Base-by-base conservation (phyloP, 306 rosid species). In the Cicer chorassanicum region DNA sequence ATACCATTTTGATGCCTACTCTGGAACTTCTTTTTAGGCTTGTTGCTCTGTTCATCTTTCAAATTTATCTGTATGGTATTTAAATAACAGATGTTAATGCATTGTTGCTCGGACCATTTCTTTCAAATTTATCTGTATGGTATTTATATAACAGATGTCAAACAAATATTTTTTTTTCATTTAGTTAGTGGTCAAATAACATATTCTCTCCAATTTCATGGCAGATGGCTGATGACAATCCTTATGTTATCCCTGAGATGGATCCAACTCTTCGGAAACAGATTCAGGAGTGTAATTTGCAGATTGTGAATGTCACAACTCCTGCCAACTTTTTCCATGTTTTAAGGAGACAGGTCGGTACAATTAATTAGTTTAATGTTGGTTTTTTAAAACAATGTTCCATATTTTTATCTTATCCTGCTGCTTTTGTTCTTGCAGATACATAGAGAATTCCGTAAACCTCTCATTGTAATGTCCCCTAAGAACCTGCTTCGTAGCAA, bases 261-360 rank as follows among this genome's bases (percentile, higher is more conserved):
- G 99, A 95, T 80, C 83, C 96, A 36, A 95, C 98, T 67, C 96
- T 90, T 13, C 76, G 97, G 67, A 95, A 83, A 48, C 98, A 92
- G 86, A 95, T 95, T 87, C 98, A 95, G 89, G 99, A 94, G 85
- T 95, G 97, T 83, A 95, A 95, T 82, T 87, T 90, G 93, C 98
- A 95, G 88, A 80, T 95, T 83, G 99, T 95, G 80, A 95, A 90
- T 78, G 96, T 92, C 70, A 92, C 99, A 14, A 92, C 99, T 77
- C 99, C 96, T 53, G 97, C 99, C 65, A 94, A 94, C 78, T 95
- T 92, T 77, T 95, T 95, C 91, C 99, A 95, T 85, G 98, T 95
- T 76, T 69, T 92, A 59, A 90, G 98, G 70, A 91, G 98, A 65
- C 99, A 92, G 95, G 99, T 92, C 29, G 72, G 89, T 85, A 82